Evolutionary conservation across 768 basidiomycete genomes (phyloP).

Genomic region (Fomitopsis serialis): DNA sequence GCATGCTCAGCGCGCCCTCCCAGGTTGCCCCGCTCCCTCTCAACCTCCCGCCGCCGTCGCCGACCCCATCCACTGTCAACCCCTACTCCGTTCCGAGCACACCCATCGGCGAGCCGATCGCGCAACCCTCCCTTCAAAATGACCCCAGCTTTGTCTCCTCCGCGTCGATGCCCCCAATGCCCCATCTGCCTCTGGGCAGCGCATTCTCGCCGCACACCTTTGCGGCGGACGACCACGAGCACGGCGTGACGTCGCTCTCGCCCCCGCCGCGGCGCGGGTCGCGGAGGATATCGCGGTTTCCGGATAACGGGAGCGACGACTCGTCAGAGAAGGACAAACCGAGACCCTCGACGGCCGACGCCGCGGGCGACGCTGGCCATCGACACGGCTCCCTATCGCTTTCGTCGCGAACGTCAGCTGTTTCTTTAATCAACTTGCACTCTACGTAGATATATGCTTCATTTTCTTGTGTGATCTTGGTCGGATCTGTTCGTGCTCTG

Average conservation of each 20-base stretch:
- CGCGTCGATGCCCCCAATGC: constrained; percentile 26
- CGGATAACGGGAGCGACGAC: constrained; percentile 6
- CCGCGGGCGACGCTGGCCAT: not conserved
- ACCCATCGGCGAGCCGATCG: constrained; percentile 68
- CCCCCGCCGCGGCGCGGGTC: constrained; percentile 62
- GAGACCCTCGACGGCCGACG: constrained; percentile 1
- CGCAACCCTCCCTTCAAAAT: constrained; percentile 30
- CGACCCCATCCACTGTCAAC: constrained; percentile 25
- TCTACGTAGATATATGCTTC: not conserved
- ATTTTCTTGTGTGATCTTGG: not conserved
- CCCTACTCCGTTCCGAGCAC: constrained; percentile 27
- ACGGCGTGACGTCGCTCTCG: constrained; percentile 46
- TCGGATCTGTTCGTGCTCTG: not conserved
- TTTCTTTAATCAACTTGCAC: not conserved
- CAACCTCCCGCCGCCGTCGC: constrained; percentile 20
- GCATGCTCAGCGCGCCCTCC: constrained; percentile 61
- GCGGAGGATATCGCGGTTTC: constrained; percentile 32
- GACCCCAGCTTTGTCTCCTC: constrained; percentile 61
- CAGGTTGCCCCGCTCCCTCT: constrained; percentile 23
- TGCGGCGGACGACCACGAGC: constrained; percentile 25
- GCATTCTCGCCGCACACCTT: constrained; percentile 21
- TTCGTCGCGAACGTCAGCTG: constrained; percentile 3
- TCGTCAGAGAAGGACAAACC: not conserved
- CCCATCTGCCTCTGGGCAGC: constrained; percentile 13
- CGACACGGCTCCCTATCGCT: not conserved